Percentiles rank a stretch among this genome's conserved stretches.
phyloP scores from a whole-genome alignment of 1,139 yeast genomes.

The Nakaseomyces glabratus region DNA sequence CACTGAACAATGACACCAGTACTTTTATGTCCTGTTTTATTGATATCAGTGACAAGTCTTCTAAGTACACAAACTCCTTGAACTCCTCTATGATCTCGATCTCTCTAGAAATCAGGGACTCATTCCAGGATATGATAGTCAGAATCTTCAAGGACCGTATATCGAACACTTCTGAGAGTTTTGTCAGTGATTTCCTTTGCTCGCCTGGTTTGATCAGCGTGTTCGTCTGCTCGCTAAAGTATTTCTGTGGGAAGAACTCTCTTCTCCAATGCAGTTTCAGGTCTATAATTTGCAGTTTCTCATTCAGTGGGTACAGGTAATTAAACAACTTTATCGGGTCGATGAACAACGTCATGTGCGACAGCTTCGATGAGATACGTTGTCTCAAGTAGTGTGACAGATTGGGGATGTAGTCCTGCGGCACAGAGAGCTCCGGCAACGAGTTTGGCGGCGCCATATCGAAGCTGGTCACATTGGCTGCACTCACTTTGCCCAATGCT shows the following conservation, averaged over 20 bases:
- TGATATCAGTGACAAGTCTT: conserved; percentile 36
- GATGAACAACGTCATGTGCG: conserved; percentile 33
- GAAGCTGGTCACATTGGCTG: conserved; percentile 29
- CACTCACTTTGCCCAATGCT: conserved; percentile 22
- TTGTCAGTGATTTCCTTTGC: conserved; percentile 9
- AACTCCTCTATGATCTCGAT: conserved; percentile 32
- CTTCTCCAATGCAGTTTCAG: conserved; percentile 35
- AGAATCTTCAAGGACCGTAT: conserved; percentile 30
- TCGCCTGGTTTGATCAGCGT: conserved; percentile 11
- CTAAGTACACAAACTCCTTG: conserved; percentile 30
- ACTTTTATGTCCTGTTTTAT: conserved; percentile 30
- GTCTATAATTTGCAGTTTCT: conserved; percentile 31
- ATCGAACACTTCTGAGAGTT: conserved; percentile 33
- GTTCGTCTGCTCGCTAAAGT: conserved; percentile 14
- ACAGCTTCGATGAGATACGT: conserved; percentile 26
- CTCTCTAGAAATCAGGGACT: conserved; percentile 27
- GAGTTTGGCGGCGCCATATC: conserved; percentile 37
- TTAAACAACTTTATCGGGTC: conserved; percentile 33
- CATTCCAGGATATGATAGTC: conserved; percentile 38
- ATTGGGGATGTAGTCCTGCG: conserved; percentile 28
- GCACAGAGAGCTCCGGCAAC: conserved; percentile 30
- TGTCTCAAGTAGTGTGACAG: conserved; percentile 22
- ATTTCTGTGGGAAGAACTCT: conserved; percentile 31
- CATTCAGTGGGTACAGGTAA: conserved; percentile 25
- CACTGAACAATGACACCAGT: conserved; percentile 28